Conservation (phyloP, 2,329 filamentous ascomycete genomes). For the Aschersonia sp. region DNA sequence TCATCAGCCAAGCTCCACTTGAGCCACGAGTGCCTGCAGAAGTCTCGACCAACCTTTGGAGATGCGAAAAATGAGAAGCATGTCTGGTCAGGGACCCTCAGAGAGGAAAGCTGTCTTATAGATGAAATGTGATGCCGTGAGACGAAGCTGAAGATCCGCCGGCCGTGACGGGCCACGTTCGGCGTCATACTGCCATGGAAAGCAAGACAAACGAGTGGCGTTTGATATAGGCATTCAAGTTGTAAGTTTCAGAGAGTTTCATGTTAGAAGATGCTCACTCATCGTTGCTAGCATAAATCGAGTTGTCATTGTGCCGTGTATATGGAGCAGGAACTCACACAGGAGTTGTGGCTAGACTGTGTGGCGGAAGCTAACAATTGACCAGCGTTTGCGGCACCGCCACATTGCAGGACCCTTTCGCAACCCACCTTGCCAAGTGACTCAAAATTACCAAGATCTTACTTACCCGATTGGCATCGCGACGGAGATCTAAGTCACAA, state of each 20-base stretch:
- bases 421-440: conserved; percentile 8
- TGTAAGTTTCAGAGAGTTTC: no score
- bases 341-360: background rate
- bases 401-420: conserved; percentile 7
- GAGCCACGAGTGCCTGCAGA: no score
- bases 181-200: conserved; percentile 8
- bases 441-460: conserved; percentile 7
- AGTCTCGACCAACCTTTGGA: background rate
- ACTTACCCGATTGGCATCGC: background rate
- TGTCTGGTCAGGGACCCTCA: conserved; percentile 6
- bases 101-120: conserved; percentile 6
- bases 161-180: conserved; percentile 6
- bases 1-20: no score
- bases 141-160: conserved; percentile 7
- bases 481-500: background rate
- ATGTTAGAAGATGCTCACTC: no score
- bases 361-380: conserved; percentile 4
- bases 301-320: no score
- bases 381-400: conserved; percentile 5
- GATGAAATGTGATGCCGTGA: background rate
- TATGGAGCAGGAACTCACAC: no score
- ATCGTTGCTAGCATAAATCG: no score
- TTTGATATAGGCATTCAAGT: no score
- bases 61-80: conserved; percentile 10
- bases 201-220: background rate